These are phyloP conservation scores for Actinomortierella wolfii DNA, from an alignment of 371 early-diverging fungal genomes.

Conservation along the genomic window DNA sequence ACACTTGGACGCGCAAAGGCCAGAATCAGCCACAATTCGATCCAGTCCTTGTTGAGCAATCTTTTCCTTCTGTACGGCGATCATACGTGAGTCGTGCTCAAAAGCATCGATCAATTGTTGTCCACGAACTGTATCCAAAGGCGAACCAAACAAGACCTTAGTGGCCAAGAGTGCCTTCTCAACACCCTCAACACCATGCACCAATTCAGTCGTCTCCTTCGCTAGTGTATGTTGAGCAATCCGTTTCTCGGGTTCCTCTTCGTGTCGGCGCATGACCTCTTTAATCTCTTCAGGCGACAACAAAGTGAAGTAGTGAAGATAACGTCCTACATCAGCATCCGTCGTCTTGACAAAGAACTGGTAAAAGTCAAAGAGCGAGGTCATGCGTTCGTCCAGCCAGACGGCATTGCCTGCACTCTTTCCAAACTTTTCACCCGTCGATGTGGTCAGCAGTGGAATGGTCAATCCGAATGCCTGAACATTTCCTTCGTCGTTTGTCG, in stretches of 20 bases:
- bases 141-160: conserved; percentile 69
- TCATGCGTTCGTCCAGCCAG: conserved; percentile 84
- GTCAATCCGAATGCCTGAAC: conserved; percentile 80
- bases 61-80: conserved; percentile 43
- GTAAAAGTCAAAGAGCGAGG: conserved; percentile 89
- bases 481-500: conserved; percentile 9
- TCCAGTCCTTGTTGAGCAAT: conserved; percentile 57
- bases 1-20: conserved; percentile 75
- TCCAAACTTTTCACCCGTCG: conserved; percentile 94
- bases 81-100: conserved; percentile 65
- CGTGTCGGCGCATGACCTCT: conserved; percentile 66
- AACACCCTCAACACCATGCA: conserved; percentile 79
- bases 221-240: conserved; percentile 80
- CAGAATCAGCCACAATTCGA: conserved; percentile 62
- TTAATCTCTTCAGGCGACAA: conserved; percentile 62
- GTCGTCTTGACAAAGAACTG: conserved; percentile 89
- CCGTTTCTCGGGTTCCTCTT: conserved; percentile 68
- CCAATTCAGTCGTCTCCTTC: conserved; percentile 84
- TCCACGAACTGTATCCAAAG: conserved; percentile 50
- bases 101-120: conserved; percentile 76
- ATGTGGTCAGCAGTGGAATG: conserved; percentile 85
- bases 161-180: conserved; percentile 71
- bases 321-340: conserved; percentile 79
- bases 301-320: conserved; percentile 84
- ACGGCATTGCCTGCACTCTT: conserved; percentile 96